These are phyloP conservation scores for Diaporthe batatas DNA, from an alignment of 2,329 filamentous ascomycete genomes.

Conservation along the genomic window DNA sequence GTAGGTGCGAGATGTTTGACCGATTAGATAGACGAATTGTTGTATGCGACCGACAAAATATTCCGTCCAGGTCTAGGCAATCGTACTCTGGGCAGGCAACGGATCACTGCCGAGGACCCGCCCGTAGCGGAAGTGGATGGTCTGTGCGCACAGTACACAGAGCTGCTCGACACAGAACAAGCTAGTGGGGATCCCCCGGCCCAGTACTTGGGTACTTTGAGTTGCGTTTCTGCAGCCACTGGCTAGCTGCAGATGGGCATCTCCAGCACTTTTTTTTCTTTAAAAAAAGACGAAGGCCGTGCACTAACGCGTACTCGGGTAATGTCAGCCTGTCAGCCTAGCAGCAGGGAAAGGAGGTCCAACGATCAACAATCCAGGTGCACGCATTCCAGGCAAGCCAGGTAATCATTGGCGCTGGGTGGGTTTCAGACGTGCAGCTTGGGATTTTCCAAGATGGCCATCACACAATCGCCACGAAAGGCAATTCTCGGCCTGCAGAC, in stretches of 20 bases:
- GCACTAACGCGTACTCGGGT: background rate
- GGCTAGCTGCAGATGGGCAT: constrained; percentile 26
- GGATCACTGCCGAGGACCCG: constrained; percentile 6
- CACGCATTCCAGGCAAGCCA: constrained; percentile 20
- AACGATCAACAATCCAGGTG: background rate
- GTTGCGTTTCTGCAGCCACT: constrained; percentile 28
- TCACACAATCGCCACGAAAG: too few species aligned
- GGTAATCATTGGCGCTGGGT: background rate
- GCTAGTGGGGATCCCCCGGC: background rate
- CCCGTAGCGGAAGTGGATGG: background rate
- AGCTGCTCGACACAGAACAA: background rate
- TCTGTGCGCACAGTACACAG: constrained; percentile 16
- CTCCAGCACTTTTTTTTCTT: background rate
- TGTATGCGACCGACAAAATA: constrained; percentile 11
- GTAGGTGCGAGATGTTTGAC: background rate
- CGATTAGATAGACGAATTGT: background rate
- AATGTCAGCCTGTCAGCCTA: constrained; percentile 2
- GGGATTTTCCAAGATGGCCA: too few species aligned
- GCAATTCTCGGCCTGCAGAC: too few species aligned
- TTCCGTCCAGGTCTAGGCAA: background rate
- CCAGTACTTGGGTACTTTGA: background rate
- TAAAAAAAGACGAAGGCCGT: background rate
- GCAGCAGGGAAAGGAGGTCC: background rate
- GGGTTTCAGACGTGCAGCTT: too few species aligned
- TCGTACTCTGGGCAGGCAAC: constrained; percentile 18